Evolutionary conservation across 78 protist species (phyloP).

Genomic region (Dictyostelium intermedium): DNA sequence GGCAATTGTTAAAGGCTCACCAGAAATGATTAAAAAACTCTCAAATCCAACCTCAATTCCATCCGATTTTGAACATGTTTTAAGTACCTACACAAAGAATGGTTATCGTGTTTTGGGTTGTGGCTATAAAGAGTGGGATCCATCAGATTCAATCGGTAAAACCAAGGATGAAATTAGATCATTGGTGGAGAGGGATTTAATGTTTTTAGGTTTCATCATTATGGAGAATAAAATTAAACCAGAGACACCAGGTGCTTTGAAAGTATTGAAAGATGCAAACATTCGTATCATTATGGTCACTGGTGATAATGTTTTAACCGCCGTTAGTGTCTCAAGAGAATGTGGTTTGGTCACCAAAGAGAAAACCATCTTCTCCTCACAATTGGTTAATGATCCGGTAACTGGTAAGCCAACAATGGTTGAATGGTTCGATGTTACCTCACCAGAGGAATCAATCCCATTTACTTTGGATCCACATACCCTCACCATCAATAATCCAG

Average conservation of each 20-base stretch:
- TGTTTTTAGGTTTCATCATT: constrained; percentile 80
- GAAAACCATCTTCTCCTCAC: constrained; percentile 28
- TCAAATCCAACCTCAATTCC: constrained; percentile 80
- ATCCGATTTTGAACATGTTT: constrained; percentile 33
- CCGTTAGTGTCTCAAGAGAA: constrained; percentile 86
- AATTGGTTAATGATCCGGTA: not conserved
- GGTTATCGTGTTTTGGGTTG: constrained; percentile 93
- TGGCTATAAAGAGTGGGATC: constrained; percentile 57
- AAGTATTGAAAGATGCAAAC: constrained; percentile 59
- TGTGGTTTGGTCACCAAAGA: constrained; percentile 22
- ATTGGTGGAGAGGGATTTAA: constrained; percentile 73
- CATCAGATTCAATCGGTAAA: not conserved
- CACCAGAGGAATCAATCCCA: not conserved
- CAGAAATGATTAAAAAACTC: constrained; percentile 84
- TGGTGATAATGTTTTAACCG: constrained; percentile 94
- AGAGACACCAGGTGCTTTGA: constrained; percentile 78
- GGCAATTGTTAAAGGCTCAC: constrained; percentile 91
- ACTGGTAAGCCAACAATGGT: not conserved
- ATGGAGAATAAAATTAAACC: constrained; percentile 85
- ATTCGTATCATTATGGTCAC: constrained; percentile 85
- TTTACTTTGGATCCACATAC: constrained; percentile 2
- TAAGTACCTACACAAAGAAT: constrained; percentile 71
- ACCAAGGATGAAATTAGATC: constrained; percentile 56
- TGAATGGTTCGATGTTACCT: constrained; percentile 19
- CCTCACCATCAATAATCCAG: not conserved